Conservation (phyloP, 2,329 filamentous ascomycete genomes). For the Alternaria arborescens region DNA sequence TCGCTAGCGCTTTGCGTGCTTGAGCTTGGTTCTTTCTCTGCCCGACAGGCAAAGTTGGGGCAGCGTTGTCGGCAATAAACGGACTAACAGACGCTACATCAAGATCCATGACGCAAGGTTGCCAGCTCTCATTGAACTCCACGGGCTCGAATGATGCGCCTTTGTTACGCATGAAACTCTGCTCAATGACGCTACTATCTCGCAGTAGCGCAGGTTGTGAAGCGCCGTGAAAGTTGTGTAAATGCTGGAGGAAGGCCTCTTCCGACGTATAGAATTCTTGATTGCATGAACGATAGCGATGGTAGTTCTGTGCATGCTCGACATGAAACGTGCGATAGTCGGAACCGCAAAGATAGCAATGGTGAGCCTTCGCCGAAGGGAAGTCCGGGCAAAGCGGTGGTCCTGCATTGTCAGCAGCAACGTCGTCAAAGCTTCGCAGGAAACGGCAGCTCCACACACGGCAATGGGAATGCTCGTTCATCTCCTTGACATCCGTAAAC, state of each 20-base stretch:
- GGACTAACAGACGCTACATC: conserved; percentile 39
- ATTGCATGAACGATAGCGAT: conserved; percentile 45
- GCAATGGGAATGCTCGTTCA: conserved; percentile 47
- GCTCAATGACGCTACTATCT: conserved; percentile 41
- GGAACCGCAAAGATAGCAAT: conserved; percentile 47
- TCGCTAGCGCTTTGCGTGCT: conserved; percentile 18
- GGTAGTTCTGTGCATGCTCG: conserved; percentile 46
- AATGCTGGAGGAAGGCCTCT: conserved; percentile 45
- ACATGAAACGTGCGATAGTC: conserved; percentile 44
- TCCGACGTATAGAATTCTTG: conserved; percentile 47
- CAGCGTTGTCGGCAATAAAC: conserved; percentile 24
- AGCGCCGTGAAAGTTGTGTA: conserved; percentile 45
- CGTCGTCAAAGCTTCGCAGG: conserved; percentile 44
- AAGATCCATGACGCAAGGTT: conserved; percentile 39
- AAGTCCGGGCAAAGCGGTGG: conserved; percentile 46
- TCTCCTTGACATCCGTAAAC: conserved; percentile 40
- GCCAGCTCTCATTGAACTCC: conserved; percentile 44
- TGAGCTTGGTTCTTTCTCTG: conserved; percentile 14
- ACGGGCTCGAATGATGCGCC: conserved; percentile 48
- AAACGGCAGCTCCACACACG: conserved; percentile 50
- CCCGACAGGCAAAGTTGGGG: background rate
- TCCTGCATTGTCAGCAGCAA: conserved; percentile 43
- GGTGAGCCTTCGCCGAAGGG: conserved; percentile 46
- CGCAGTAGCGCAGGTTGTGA: conserved; percentile 38
- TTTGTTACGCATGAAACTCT: conserved; percentile 48